phyloP scores from a whole-genome alignment of 768 basidiomycete species.

The Cyclocybe aegerita region DNA sequence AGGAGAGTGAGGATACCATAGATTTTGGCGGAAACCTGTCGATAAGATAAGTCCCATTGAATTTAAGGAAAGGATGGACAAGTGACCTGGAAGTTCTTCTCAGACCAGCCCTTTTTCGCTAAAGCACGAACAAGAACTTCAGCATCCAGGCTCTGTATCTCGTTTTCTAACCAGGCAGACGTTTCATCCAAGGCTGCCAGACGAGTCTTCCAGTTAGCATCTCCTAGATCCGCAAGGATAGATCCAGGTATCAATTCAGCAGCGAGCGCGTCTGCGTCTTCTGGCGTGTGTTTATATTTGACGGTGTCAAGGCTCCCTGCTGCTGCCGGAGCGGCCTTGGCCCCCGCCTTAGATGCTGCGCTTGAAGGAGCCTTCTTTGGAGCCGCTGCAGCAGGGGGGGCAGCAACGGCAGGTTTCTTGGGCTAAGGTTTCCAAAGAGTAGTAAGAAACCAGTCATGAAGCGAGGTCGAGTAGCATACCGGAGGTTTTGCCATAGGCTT shows the following conservation, averaged over 20 bases:
- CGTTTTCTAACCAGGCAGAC: slow-evolving; percentile 75
- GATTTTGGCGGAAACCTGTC: slow-evolving; percentile 85
- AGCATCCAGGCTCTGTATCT: slow-evolving; percentile 67
- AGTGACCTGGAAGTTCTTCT: slow-evolving; percentile 95
- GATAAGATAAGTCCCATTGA: not conserved
- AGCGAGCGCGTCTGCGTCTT: slow-evolving; percentile 87
- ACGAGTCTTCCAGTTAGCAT: slow-evolving; percentile 91
- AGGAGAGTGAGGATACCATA: slow-evolving; percentile 76
- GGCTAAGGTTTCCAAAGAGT: slow-evolving; percentile 26
- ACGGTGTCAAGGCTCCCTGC: slow-evolving; percentile 72
- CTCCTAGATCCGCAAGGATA: slow-evolving; percentile 72
- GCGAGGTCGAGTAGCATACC: slow-evolving; percentile 32
- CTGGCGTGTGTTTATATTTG: slow-evolving; percentile 88
- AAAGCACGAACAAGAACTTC: slow-evolving; percentile 88
- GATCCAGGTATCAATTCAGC: slow-evolving; percentile 69
- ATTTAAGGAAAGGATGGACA: not conserved
- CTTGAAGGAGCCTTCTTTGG: slow-evolving; percentile 46
- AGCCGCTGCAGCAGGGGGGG: slow-evolving; percentile 30
- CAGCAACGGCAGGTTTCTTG: slow-evolving; percentile 48
- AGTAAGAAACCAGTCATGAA: slow-evolving; percentile 4
- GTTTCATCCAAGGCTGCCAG: slow-evolving; percentile 87
- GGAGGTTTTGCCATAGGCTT: slow-evolving; percentile 53
- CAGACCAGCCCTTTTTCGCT: slow-evolving; percentile 93
- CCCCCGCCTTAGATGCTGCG: slow-evolving; percentile 44
- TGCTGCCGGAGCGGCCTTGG: slow-evolving; percentile 50